Evolutionary conservation across 805 yeast species (phyloP), one percentile per base, ranked within the genome.

Genomic region (Jamesozyma gamospora): DNA sequence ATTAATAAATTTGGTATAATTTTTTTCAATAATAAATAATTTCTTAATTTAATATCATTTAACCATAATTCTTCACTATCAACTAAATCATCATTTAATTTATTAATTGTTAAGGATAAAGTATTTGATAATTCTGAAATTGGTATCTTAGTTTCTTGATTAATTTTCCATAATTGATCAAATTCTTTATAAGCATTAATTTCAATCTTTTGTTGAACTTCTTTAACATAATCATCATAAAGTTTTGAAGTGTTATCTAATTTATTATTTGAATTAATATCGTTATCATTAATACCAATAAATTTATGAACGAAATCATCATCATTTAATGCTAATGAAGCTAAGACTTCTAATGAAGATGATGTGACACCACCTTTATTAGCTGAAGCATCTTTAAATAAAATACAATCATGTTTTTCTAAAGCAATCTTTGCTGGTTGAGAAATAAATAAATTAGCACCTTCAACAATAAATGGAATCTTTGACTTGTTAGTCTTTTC

Each of bases 341-440:
- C 96, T 51, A 90, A 72, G 11, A 90, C 98, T 64, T 90, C 98
- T 52, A 85, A 70, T 2, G 96, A 88, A 2, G 96, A 87, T 2
- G 96, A 88, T 1, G 98, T 90, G 39, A 90, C 98, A 67, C 98
- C 98, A 56, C 98, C 98, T 66, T 90, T 90, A 67, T 90, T 90
- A 34, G 96, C 87, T 11, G 96, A 84, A 13, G 97, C 95, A 69
- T 90, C 98, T 64, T 92, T 92, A 67, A 85, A 84, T 39, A 92
- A 71, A 39, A 87, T 62, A 38, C 85, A 78, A 30, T 97, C 97
- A 26, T 94, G 92, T 33, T 72, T 67, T 65, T 92, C 98, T 41
- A 90, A 70, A 36, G 76, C 74, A 26, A 90, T 64, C 68, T 90
- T 92, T 37, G 97, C 96, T 30, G 86, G 75, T 67, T 92, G 97